Evolutionary conservation across 208 protist genomes (phyloP).

Genomic region (Trypanosoma conorhini): DNA sequence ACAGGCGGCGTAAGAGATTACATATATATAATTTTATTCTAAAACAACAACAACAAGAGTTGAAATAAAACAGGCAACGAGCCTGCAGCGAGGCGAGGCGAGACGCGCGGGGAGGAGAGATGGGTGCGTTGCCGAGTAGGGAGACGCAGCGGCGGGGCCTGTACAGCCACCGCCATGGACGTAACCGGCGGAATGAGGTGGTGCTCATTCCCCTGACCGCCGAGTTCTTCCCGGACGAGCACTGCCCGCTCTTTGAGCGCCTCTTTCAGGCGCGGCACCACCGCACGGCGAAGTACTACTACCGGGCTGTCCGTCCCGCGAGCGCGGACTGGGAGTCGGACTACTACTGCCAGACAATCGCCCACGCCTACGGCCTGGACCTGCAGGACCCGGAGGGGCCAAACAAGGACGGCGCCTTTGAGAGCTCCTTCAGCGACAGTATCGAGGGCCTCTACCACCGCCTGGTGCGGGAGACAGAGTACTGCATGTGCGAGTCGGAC

Average conservation of each 20-base stretch:
- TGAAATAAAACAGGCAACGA: not conserved
- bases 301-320: conserved; percentile 47
- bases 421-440: conserved; percentile 49
- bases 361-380: conserved; percentile 31
- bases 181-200: conserved; percentile 46
- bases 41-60: not conserved
- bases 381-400: not conserved
- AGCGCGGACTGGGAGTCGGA: conserved; percentile 47
- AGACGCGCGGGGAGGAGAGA: conserved; percentile 15
- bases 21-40: conserved; percentile 6
- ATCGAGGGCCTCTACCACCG: conserved; percentile 67
- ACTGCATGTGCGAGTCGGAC: conserved; percentile 65
- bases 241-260: conserved; percentile 84
- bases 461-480: conserved; percentile 62
- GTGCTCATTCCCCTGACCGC: conserved; percentile 79
- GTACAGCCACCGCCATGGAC: conserved; percentile 35
- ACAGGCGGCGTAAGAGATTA: too few relatives aligned
- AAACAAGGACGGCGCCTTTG: conserved; percentile 31
- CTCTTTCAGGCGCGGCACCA: conserved; percentile 82
- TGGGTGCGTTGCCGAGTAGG: conserved; percentile 78
- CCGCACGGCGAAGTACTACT: conserved; percentile 85
- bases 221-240: conserved; percentile 73
- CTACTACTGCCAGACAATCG: conserved; percentile 63
- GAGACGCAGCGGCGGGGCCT: conserved; percentile 64
- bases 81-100: too few relatives aligned